These are phyloP conservation scores for Fonsecaea multimorphosa DNA, from an alignment of 2,329 filamentous ascomycete species.

Conservation along the genomic window DNA sequence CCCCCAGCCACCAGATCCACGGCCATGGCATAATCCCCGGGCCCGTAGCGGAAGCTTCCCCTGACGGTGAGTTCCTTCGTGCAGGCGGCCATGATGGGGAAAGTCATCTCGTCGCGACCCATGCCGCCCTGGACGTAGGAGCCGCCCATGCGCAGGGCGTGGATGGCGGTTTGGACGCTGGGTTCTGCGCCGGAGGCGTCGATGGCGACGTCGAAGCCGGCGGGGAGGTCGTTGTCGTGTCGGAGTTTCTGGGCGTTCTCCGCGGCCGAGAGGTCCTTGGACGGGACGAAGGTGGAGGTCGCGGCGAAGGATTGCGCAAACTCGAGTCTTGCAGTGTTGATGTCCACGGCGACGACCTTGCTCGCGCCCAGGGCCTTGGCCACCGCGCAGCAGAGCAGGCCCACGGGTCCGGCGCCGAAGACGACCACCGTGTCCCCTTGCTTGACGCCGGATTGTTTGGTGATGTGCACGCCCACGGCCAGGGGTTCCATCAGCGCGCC, in stretches of 20 bases:
- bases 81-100: constrained; percentile 90
- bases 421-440: constrained; percentile 81
- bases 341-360: constrained; percentile 86
- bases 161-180: constrained; percentile 75
- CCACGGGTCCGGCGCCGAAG: constrained; percentile 86
- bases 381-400: constrained; percentile 84
- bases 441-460: constrained; percentile 72
- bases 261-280: constrained; percentile 65
- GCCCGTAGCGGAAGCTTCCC: constrained; percentile 87
- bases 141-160: constrained; percentile 73
- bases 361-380: constrained; percentile 83
- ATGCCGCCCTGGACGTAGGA: constrained; percentile 87
- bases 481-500: constrained; percentile 90
- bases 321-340: constrained; percentile 76
- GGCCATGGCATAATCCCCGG: constrained; percentile 85
- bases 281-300: constrained; percentile 63
- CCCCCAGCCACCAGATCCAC: constrained; percentile 76
- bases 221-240: constrained; percentile 65
- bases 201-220: constrained; percentile 77
- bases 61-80: constrained; percentile 86
- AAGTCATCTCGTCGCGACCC: constrained; percentile 84
- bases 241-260: constrained; percentile 76
- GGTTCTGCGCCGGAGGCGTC: constrained; percentile 81
- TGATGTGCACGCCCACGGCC: constrained; percentile 84
- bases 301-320: constrained; percentile 76